These are phyloP conservation scores for Malus sylvestris DNA, from an alignment of 306 rosid genomes.

Conservation along the genomic window DNA sequence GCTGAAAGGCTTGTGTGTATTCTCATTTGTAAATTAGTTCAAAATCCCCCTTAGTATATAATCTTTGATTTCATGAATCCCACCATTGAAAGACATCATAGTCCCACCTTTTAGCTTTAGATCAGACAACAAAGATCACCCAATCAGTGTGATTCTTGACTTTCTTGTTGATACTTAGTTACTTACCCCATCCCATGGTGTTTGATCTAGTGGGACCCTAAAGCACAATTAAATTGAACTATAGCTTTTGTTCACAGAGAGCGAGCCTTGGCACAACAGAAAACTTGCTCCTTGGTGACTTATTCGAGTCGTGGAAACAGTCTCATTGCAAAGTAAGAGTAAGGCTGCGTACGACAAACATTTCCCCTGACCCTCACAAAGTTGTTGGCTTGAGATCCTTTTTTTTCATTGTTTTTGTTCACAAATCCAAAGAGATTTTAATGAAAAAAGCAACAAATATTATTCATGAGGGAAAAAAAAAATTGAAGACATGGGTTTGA, in stretches of 20 bases:
- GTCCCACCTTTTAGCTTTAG: constrained; percentile 35
- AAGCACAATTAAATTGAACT: neutral
- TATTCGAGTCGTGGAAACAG: no score
- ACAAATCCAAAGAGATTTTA: neutral
- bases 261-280: no score
- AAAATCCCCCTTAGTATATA: neutral
- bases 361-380: no score
- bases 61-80: constrained; percentile 15
- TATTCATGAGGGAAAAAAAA: constrained; percentile 9
- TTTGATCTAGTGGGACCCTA: constrained; percentile 49
- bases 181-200: constrained; percentile 44
- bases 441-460: constrained; percentile 6
- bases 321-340: no score
- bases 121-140: constrained; percentile 53
- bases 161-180: constrained; percentile 27
- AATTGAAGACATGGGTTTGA: constrained; percentile 15
- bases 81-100: constrained; percentile 29
- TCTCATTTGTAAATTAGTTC: neutral
- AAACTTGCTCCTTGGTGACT: no score
- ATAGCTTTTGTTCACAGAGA: neutral
- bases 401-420: neutral
- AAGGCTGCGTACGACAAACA: no score
- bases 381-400: no score
- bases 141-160: constrained; percentile 26
- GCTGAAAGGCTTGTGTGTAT: neutral